Base-by-base conservation (phyloP, 192 early-diverging fungal genomes). In the Coemansia interrupta region DNA sequence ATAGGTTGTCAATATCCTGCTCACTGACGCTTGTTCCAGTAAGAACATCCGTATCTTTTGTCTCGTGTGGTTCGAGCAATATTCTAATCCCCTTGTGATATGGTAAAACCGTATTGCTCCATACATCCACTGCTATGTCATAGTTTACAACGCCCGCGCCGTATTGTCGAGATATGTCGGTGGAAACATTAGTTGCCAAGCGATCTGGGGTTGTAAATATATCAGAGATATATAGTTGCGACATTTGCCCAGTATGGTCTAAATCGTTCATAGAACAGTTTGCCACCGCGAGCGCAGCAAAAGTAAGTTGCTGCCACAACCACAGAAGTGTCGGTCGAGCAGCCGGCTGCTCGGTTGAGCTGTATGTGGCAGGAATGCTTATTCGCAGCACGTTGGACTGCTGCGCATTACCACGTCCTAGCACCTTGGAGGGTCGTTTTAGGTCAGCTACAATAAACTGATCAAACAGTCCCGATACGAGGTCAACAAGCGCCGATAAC, bases 381-480 rank as follows among this genome's bases (percentile, higher is more conserved):
- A 53, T 53, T 18, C 32, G 51, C 26, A 30, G 4, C 4, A 20
- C 51, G 14, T 38, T 53, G 32, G 6, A 30, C 32, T 53, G 51
- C 17, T 3, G 42, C 7, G 42, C 9, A 0, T n/a, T 20, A 17
- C n/a, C 42, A n/a, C 42, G 42, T 12, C 18, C 32, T 36, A 6
- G 18, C 5, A 39, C 12, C 10, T 4, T 12, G 9, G 28, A 53
- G 20, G 30, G 20, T 13, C 14, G 6, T 38, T 32, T 39, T 38
- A 53, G 17, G 39, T 54, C 48, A 29, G 48, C 48, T 28, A 50
- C 14, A 50, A 50, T 18, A 50, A 50, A 26, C 48, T 50, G 2
- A 26, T 14, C 13, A 50, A 50, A 19, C 22, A 15, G 32, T 7
- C 32, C 32, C 9, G 32, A 36, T 17, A 50, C 26, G 15, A 50